A percentile compares a stretch with the other conserved stretches of the same genome.
Conservation (phyloP, 257 asterid species). For the Voacanga thouarsii region DNA sequence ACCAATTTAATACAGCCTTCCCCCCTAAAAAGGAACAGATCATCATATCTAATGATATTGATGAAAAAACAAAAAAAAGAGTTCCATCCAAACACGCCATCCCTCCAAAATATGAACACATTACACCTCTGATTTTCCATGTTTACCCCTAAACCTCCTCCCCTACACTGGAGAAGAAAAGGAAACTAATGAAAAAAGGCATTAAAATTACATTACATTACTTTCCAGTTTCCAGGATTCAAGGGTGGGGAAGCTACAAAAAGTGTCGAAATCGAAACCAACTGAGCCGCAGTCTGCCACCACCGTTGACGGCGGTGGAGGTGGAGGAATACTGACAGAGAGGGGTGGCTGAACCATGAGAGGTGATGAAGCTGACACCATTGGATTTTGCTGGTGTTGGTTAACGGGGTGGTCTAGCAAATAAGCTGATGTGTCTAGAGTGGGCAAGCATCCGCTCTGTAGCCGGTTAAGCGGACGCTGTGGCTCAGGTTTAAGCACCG, state of each 20-base stretch:
- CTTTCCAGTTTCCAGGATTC: constrained; percentile 87
- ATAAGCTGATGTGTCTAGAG: constrained; percentile 60
- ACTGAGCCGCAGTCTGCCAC: constrained; percentile 24
- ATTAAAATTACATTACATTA: constrained; percentile 32
- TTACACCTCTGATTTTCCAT: constrained; percentile 6
- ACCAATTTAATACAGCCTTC: neutral
- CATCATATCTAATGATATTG: constrained; percentile 9
- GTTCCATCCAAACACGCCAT: constrained; percentile 17
- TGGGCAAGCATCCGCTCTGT: constrained; percentile 35
- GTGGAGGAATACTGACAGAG: constrained; percentile 24
- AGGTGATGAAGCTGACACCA: constrained; percentile 23
- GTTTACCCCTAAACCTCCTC: constrained; percentile 3
- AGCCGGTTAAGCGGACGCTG: constrained; percentile 34
- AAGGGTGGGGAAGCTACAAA: constrained; percentile 77
- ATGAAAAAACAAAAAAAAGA: neutral
- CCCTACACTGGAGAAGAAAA: neutral
- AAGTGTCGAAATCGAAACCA: constrained; percentile 48
- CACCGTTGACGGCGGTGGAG: constrained; percentile 19
- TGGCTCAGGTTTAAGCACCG: constrained; percentile 64
- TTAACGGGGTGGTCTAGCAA: constrained; percentile 30
- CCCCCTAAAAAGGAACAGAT: neutral
- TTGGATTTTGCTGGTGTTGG: constrained; percentile 10
- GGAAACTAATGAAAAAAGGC: neutral
- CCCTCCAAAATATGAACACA: constrained; percentile 13
- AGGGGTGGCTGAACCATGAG: constrained; percentile 12